A percentile compares a stretch with the other conserved stretches of the same genome.
Conservation (phyloP, 768 basidiomycete species). For the Punctularia strigosozonata region DNA sequence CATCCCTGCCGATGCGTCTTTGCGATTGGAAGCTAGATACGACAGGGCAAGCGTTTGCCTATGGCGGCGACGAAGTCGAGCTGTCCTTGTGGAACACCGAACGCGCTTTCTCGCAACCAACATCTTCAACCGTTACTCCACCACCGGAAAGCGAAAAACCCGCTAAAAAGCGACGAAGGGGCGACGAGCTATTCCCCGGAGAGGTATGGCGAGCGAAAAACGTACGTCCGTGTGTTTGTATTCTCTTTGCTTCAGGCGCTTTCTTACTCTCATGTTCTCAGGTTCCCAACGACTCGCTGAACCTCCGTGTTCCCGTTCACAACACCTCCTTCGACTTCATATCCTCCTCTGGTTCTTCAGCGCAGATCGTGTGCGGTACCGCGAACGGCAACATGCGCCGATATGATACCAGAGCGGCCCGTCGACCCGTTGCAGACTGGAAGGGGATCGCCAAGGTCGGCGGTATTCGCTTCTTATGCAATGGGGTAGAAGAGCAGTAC, state of each 20-base stretch:
- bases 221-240: slow-evolving; percentile 25
- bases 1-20: slow-evolving; percentile 57
- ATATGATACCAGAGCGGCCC: slow-evolving; percentile 66
- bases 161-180: slow-evolving; percentile 47
- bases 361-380: slow-evolving; percentile 61
- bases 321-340: slow-evolving; percentile 60
- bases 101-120: slow-evolving; percentile 27
- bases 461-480: slow-evolving; percentile 47
- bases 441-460: slow-evolving; percentile 44
- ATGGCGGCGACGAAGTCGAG: slow-evolving; percentile 82
- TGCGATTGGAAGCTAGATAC: slow-evolving; percentile 50
- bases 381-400: slow-evolving; percentile 60
- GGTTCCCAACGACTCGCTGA: slow-evolving; percentile 65
- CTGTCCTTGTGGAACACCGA: slow-evolving; percentile 73
- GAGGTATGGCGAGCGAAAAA: slow-evolving; percentile 85
- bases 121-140: slow-evolving; percentile 9
- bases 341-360: slow-evolving; percentile 23
- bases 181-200: slow-evolving; percentile 46
- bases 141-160: slow-evolving; percentile 7
- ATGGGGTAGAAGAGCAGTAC: slow-evolving; percentile 56
- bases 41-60: slow-evolving; percentile 49
- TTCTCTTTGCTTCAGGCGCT: background rate
- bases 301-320: slow-evolving; percentile 68
- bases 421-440: slow-evolving; percentile 62
- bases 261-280: slow-evolving; percentile 13